These are phyloP conservation scores for Lophiotrema nucula DNA, from an alignment of 495 filamentous ascomycete genomes.

Conservation along the genomic window DNA sequence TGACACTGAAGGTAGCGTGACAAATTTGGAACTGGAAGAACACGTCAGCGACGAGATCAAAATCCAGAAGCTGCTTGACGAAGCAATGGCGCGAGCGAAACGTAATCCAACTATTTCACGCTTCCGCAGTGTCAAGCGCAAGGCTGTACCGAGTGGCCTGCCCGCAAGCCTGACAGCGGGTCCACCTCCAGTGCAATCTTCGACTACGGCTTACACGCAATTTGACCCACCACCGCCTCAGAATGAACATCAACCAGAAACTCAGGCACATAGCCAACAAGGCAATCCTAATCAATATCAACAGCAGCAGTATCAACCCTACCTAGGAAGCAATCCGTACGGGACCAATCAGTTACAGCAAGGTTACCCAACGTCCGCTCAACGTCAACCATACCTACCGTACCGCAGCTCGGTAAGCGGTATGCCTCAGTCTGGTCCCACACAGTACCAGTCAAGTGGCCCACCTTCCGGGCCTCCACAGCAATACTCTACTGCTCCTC, in stretches of 20 bases:
- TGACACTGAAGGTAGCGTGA: slow-evolving; percentile 15
- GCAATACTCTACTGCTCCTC: neutral
- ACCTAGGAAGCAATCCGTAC: no score
- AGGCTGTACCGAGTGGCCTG: neutral
- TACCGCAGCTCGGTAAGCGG: neutral
- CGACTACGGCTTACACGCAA: neutral
- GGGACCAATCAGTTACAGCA: neutral
- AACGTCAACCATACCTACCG: neutral
- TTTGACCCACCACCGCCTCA: neutral
- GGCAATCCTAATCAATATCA: neutral
- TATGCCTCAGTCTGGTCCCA: neutral
- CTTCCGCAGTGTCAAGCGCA: slow-evolving; percentile 13
- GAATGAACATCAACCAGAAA: neutral
- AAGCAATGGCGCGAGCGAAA: slow-evolving; percentile 19
- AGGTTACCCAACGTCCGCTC: neutral
- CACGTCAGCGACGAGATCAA: slow-evolving; percentile 19
- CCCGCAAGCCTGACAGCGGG: slow-evolving; percentile 4
- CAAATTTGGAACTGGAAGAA: slow-evolving; percentile 15
- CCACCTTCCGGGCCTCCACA: neutral
- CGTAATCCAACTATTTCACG: slow-evolving; percentile 23
- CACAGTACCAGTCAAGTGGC: neutral
- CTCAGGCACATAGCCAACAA: no score
- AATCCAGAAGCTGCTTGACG: slow-evolving; percentile 26
- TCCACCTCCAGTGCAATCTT: neutral
- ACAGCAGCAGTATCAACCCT: neutral